phyloP scores from a whole-genome alignment of 2,329 filamentous ascomycete genomes.

The Penicillium sp. region DNA sequence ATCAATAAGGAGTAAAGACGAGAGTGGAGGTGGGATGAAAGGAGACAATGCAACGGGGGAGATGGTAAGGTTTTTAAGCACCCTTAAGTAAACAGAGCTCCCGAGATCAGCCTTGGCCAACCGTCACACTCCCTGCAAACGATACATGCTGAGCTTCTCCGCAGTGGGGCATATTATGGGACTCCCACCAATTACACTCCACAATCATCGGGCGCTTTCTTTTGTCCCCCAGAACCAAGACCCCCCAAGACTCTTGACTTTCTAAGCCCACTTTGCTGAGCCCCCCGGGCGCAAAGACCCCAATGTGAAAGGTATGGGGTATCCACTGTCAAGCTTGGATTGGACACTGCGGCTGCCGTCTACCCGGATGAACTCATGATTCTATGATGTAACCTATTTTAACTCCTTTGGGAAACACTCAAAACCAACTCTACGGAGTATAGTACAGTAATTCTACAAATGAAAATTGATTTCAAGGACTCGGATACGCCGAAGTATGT shows the following conservation, averaged over 20 bases:
- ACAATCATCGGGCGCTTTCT: background rate
- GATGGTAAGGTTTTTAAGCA: slow-evolving; percentile 2
- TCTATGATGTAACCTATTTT: background rate
- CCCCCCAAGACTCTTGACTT: background rate
- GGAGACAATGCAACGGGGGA: background rate
- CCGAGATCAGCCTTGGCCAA: background rate
- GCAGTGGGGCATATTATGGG: slow-evolving; percentile 9
- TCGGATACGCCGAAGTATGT: slow-evolving; percentile 13
- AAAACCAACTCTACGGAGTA: no score
- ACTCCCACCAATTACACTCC: background rate
- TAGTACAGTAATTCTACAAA: background rate
- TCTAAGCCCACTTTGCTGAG: slow-evolving; percentile 9
- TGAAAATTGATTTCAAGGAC: background rate
- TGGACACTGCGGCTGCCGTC: background rate
- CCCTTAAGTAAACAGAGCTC: background rate
- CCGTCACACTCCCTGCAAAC: background rate
- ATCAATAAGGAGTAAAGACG: background rate
- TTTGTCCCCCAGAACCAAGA: background rate
- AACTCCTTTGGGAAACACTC: background rate
- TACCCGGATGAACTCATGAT: slow-evolving; percentile 1
- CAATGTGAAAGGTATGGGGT: background rate
- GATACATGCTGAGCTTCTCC: slow-evolving; percentile 12
- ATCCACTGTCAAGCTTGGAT: background rate
- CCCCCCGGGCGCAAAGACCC: slow-evolving; percentile 1
- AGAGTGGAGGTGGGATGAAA: background rate